Evolutionary conservation across 768 basidiomycete species (phyloP).

Genomic region (Ramaria sp.): DNA sequence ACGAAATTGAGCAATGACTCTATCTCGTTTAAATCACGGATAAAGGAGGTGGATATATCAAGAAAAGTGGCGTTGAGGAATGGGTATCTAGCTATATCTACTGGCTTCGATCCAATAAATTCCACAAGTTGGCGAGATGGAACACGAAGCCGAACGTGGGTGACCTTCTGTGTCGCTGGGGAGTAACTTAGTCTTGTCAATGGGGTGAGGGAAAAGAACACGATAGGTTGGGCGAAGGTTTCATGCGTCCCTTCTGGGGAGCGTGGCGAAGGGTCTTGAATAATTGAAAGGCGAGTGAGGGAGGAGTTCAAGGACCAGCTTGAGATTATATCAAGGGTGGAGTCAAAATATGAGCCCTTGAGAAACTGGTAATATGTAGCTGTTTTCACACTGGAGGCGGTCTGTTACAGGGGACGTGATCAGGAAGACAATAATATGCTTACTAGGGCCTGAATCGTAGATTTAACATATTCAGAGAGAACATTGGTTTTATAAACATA

Average conservation of each 20-base stretch:
- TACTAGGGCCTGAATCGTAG: constrained; percentile 80
- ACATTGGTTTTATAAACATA: constrained; percentile 42
- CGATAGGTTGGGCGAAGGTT: constrained; percentile 76
- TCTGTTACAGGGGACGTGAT: background rate
- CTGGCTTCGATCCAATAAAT: constrained; percentile 23
- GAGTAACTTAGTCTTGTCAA: constrained; percentile 33
- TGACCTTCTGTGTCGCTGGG: constrained; percentile 31
- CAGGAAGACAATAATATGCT: constrained; percentile 18
- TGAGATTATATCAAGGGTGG: constrained; percentile 48
- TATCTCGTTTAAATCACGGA: constrained; percentile 39
- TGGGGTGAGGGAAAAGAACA: constrained; percentile 64
- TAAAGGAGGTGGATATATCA: constrained; percentile 64
- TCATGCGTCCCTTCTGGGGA: constrained; percentile 4
- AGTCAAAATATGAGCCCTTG: constrained; percentile 83
- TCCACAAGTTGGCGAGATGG: constrained; percentile 52
- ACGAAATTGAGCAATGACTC: constrained; percentile 44
- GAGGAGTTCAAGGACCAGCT: constrained; percentile 39
- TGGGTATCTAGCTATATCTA: background rate
- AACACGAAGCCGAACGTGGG: constrained; percentile 56
- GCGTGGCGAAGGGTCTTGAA: constrained; percentile 48
- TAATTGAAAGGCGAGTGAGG: constrained; percentile 43
- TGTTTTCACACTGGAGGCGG: constrained; percentile 44
- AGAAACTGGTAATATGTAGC: constrained; percentile 79
- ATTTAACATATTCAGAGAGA: constrained; percentile 39
- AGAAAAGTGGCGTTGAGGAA: constrained; percentile 47